Conservation (phyloP, 768 basidiomycete species). For the Scleroderma citrinum region DNA sequence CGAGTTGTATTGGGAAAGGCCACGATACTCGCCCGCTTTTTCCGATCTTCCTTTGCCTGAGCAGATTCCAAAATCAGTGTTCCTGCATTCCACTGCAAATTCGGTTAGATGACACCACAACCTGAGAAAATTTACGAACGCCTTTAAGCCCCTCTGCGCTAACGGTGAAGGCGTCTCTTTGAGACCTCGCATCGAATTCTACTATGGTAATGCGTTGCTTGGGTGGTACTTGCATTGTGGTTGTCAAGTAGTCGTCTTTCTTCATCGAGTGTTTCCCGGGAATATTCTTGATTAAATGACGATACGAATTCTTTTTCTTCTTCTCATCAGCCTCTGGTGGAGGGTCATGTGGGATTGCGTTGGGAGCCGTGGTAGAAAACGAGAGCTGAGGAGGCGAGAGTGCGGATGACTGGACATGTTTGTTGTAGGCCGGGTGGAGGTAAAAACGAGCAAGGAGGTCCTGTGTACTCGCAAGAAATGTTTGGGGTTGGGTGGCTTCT, state of each 20-base stretch:
- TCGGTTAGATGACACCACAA: constrained; percentile 10
- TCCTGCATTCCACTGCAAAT: constrained; percentile 58
- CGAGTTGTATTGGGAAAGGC: not conserved
- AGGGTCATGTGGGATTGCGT: constrained; percentile 43
- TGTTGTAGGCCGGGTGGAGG: constrained; percentile 72
- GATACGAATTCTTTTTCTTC: constrained; percentile 76
- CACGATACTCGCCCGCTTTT: constrained; percentile 55
- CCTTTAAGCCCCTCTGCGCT: constrained; percentile 69
- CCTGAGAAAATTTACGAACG: constrained; percentile 38
- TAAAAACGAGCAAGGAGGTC: constrained; percentile 71
- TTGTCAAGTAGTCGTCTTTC: constrained; percentile 68
- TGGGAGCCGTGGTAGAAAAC: constrained; percentile 25
- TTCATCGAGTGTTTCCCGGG: constrained; percentile 80
- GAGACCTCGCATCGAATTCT: constrained; percentile 60
- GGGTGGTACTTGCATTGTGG: constrained; percentile 60
- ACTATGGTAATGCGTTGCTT: constrained; percentile 62
- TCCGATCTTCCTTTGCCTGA: constrained; percentile 72
- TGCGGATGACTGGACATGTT: constrained; percentile 60
- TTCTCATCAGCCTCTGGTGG: constrained; percentile 50
- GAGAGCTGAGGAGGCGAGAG: constrained; percentile 17
- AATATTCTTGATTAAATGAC: constrained; percentile 68
- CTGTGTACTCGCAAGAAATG: constrained; percentile 65
- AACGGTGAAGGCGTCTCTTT: constrained; percentile 67
- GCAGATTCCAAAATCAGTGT: constrained; percentile 60
- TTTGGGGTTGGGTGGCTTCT: constrained; percentile 28